Evolutionary conservation across 2,329 filamentous ascomycete species (phyloP).

Genomic region (Mariannaea sp.): DNA sequence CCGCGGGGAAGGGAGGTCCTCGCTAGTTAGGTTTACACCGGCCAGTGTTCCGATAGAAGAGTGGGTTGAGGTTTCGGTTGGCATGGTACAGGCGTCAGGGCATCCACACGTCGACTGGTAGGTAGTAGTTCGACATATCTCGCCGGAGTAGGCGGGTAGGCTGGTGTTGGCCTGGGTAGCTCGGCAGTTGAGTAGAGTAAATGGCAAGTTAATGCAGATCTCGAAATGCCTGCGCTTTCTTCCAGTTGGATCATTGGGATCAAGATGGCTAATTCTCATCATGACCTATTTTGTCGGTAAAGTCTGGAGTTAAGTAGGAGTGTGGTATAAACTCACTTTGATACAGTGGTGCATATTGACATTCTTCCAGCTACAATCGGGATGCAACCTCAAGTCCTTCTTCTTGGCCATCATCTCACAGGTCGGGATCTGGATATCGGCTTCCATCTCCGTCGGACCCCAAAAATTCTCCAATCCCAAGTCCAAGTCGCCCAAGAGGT

Average conservation of each 20-base stretch:
- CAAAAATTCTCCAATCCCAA: constrained; percentile 72
- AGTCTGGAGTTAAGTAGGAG: too few relatives aligned
- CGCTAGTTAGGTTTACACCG: not conserved
- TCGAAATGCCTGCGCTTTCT: constrained; percentile 86
- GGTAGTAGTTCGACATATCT: constrained; percentile 54
- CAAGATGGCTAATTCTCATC: constrained; percentile 85
- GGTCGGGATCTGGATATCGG: constrained; percentile 88
- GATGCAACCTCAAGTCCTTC: constrained; percentile 69
- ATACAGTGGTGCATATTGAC: constrained; percentile 97
- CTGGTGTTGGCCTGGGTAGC: constrained; percentile 90
- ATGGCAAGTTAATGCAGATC: constrained; percentile 94
- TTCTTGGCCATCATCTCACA: constrained; percentile 85
- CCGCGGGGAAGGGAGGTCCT: not conserved
- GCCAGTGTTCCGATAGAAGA: not conserved
- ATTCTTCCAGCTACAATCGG: constrained; percentile 91
- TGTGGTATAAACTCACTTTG: constrained; percentile 63
- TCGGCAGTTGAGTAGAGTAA: constrained; percentile 90
- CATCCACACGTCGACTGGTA: constrained; percentile 58
- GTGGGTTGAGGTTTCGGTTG: not conserved
- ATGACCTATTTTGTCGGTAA: constrained; percentile 66
- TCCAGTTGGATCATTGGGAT: constrained; percentile 72
- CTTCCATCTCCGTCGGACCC: constrained; percentile 91
- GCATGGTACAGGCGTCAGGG: constrained; percentile 48
- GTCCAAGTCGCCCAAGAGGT: constrained; percentile 82
- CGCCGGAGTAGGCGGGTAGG: constrained; percentile 74